phyloP scores from a whole-genome alignment of 306 rosid genomes.

The Casuarina cunninghamiana region DNA sequence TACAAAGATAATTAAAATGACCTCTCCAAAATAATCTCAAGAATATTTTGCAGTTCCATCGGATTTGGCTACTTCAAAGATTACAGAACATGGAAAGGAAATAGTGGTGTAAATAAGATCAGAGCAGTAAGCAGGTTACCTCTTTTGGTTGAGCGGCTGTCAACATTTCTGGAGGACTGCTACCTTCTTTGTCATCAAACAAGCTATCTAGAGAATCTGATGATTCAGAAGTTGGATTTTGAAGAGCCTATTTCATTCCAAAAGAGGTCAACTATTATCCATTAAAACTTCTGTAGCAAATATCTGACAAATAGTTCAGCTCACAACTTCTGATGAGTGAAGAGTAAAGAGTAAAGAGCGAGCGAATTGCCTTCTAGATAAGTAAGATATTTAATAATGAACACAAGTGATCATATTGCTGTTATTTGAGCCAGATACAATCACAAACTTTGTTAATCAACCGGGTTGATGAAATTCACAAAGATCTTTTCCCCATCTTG shows the following conservation, averaged over 20 bases:
- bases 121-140: slow-evolving; percentile 41
- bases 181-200: slow-evolving; percentile 64
- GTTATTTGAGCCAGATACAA: background rate
- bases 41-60: background rate
- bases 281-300: slow-evolving; percentile 17
- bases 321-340: background rate
- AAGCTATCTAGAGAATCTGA: slow-evolving; percentile 88
- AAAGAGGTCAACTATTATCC: slow-evolving; percentile 23
- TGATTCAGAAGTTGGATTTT: slow-evolving; percentile 55
- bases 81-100: background rate
- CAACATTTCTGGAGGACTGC: slow-evolving; percentile 45
- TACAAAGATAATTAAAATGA: background rate
- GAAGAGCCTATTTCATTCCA: slow-evolving; percentile 46
- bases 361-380: slow-evolving; percentile 7
- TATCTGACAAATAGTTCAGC: slow-evolving; percentile 18
- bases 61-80: background rate
- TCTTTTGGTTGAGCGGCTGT: slow-evolving; percentile 50
- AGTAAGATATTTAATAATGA: background rate
- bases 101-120: slow-evolving; percentile 11
- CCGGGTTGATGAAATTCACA: background rate
- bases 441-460: slow-evolving; percentile 10
- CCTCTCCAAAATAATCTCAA: background rate
- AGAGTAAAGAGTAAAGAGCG: slow-evolving; percentile 1
- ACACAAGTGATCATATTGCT: background rate
- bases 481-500: background rate